Base-by-base conservation (phyloP, 208 protist genomes). In the Porcisia hertigi region DNA sequence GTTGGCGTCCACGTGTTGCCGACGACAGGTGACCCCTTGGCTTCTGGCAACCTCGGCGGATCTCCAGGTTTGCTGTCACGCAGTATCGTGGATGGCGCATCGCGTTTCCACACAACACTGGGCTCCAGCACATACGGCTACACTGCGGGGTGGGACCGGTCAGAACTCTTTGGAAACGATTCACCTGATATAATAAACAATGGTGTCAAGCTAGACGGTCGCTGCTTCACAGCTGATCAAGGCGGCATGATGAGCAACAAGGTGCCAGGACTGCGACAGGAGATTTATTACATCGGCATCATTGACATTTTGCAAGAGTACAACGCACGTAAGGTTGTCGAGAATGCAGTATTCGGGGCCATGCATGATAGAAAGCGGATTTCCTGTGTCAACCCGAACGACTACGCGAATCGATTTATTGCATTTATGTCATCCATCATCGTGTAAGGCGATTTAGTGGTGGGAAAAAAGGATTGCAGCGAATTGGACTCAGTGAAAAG, bases 231-330 rank as follows among this genome's bases (percentile, higher is more conserved):
- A 12, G 77, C 88, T 2, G 86, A 94, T 82, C 81, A 96, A 30
- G 92, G 93, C 23, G 94, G 93, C 11, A 97, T 97, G 88, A 73
- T 88, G 52, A 91, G 89, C 83, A 90, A 73, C 73, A 86, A 90
- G 25, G 86, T 90, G 9, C 76, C 85, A 6, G 87, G 87, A 9
- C 75, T 89, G 43, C 79, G 85, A 25, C 70, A 86, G 30, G 90
- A 97, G 81, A 88, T 98, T 36, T 98, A 98, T 82, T 97, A 97
- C 79, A 87, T 97, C 65, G 97, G 97, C 67, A 97, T 98, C 71
- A 98, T 98, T 73, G 97, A 98, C 74, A 96, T 98, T 75, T 79
- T 98, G 73, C 94, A 98, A 71, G 86, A 94, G 70, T 98, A 97
- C 81, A 96, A 92, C 69, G 45, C 77, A 36, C 69, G 89, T 25